phyloP scores from a whole-genome alignment of 2,329 filamentous ascomycete genomes.

The Pseudogymnoascus sp. region DNA sequence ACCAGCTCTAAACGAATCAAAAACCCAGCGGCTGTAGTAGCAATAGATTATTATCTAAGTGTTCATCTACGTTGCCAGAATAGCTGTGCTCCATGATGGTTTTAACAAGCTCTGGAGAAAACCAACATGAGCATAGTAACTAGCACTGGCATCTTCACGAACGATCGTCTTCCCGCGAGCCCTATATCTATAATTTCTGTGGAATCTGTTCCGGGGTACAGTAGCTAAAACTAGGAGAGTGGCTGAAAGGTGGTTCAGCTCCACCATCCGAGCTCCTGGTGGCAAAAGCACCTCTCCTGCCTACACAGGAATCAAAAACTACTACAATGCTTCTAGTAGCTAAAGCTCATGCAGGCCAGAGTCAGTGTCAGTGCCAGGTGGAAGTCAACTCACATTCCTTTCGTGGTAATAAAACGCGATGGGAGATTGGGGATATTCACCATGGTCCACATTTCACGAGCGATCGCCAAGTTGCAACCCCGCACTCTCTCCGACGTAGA shows the following conservation, averaged over 20 bases:
- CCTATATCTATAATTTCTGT: background rate
- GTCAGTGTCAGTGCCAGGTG: background rate
- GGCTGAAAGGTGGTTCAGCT: no score
- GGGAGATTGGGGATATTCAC: background rate
- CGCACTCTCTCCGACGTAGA: background rate
- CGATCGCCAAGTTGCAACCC: background rate
- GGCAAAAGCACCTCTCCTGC: no score
- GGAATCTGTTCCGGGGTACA: background rate
- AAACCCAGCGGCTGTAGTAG: background rate
- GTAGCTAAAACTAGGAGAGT: background rate
- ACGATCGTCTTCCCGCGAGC: background rate
- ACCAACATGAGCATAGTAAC: background rate
- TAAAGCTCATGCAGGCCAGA: background rate
- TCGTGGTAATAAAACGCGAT: background rate
- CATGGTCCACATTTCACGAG: background rate
- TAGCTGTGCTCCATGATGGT: background rate
- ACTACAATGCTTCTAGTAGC: no score
- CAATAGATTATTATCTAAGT: background rate
- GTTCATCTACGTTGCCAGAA: background rate
- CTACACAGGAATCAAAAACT: no score
- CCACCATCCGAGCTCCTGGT: no score
- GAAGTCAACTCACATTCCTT: background rate
- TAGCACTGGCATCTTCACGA: background rate
- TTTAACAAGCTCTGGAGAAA: background rate
- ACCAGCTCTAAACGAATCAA: background rate